Percentiles rank a stretch among this genome's conserved stretches.
These are phyloP conservation scores for Rosa lucieae DNA, from an alignment of 306 rosid genomes.

Conservation along the genomic window DNA sequence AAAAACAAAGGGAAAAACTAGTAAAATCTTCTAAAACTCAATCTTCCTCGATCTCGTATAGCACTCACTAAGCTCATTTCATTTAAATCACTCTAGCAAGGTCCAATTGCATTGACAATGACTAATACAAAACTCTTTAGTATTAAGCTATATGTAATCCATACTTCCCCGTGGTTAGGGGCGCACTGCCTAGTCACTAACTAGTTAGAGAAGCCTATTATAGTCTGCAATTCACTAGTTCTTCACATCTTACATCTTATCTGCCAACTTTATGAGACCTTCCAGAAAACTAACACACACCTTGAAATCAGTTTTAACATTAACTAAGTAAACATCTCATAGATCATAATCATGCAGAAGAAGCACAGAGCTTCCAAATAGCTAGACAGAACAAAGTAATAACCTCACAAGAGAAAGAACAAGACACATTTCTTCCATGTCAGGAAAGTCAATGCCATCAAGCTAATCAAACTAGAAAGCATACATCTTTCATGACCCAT, in stretches of 20 bases:
- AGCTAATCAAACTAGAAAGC: conserved; percentile 2
- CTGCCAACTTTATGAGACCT: neutral
- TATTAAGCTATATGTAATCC: neutral
- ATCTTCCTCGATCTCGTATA: neutral
- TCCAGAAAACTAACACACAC: neutral
- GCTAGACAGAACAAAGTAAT: neutral
- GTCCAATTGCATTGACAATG: neutral
- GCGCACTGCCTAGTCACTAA: neutral
- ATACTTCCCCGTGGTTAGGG: neutral
- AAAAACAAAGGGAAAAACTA: neutral
- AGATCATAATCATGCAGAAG: neutral
- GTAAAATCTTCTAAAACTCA: neutral
- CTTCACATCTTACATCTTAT: neutral
- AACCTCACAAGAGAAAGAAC: neutral
- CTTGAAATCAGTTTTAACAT: neutral
- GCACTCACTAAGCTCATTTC: neutral
- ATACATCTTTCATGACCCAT: neutral
- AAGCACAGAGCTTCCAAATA: neutral
- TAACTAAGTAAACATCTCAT: neutral
- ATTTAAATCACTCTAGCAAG: conserved; percentile 2
- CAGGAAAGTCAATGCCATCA: neutral
- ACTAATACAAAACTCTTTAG: neutral
- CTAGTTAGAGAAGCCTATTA: neutral
- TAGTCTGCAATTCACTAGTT: neutral
- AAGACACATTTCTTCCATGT: neutral